These are phyloP conservation scores for Tetratostichococcus sp. DNA, from an alignment of 139 green algal genomes.

Conservation along the genomic window DNA sequence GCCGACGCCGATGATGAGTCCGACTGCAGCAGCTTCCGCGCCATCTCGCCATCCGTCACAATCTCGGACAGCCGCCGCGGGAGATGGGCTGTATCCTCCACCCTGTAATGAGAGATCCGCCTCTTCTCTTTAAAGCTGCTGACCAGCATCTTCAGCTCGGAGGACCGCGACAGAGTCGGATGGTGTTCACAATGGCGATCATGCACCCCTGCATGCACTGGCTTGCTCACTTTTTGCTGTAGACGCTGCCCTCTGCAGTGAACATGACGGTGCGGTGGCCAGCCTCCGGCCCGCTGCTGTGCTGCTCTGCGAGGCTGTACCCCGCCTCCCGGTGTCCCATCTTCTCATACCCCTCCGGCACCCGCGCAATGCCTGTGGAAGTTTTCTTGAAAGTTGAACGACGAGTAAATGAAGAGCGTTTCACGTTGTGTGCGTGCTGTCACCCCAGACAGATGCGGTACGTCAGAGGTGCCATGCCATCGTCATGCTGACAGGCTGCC, in stretches of 20 bases:
- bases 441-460: no score
- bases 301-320: neutral
- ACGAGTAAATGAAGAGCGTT: no score
- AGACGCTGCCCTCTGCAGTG: constrained; percentile 4
- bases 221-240: constrained; percentile 3
- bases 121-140: no score
- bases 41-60: neutral
- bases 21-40: neutral
- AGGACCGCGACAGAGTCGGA: no score
- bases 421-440: no score
- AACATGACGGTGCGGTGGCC: constrained; percentile 9
- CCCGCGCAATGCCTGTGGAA: neutral
- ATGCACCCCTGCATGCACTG: neutral
- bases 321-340: neutral
- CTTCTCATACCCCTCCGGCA: neutral
- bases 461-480: no score
- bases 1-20: neutral
- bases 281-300: neutral
- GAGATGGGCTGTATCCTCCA: neutral
- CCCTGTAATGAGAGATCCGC: neutral
- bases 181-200: no score
- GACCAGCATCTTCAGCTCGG: no score
- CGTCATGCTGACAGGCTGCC: no score
- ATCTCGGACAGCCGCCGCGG: neutral
- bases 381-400: no score